A percentile compares a stretch with the other conserved stretches of the same genome.
Evolutionary conservation across 2,329 filamentous ascomycete species (phyloP).

Genomic region (Fusarium robinianum): DNA sequence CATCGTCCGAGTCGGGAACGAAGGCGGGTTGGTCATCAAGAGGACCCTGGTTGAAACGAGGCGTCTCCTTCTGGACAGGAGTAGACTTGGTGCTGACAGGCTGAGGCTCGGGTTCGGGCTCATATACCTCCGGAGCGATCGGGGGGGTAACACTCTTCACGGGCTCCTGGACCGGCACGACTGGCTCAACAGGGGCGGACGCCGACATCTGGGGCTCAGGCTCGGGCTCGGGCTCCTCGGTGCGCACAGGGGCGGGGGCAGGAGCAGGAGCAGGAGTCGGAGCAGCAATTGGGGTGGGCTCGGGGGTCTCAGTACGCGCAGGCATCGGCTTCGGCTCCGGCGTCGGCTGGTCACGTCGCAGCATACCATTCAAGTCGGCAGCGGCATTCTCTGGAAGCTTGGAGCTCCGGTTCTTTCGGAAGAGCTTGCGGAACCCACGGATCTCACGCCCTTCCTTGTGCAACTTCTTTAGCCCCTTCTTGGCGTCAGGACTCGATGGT

Average conservation of each 20-base stretch:
- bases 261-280: slow-evolving; percentile 37
- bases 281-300: slow-evolving; percentile 24
- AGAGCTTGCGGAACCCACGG: slow-evolving; percentile 66
- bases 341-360: slow-evolving; percentile 45
- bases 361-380: slow-evolving; percentile 56
- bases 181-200: slow-evolving; percentile 28
- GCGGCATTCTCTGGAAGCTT: slow-evolving; percentile 60
- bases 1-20: slow-evolving; percentile 62
- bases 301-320: no score
- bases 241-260: slow-evolving; percentile 33
- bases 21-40: slow-evolving; percentile 86
- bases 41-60: slow-evolving; percentile 85
- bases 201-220: slow-evolving; percentile 23
- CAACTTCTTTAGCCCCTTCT: slow-evolving; percentile 54
- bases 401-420: slow-evolving; percentile 65
- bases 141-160: slow-evolving; percentile 26
- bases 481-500: slow-evolving; percentile 48
- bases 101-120: slow-evolving; percentile 29
- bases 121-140: slow-evolving; percentile 27
- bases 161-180: slow-evolving; percentile 32
- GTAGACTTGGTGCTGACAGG: slow-evolving; percentile 18
- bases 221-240: slow-evolving; percentile 7
- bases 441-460: slow-evolving; percentile 57
- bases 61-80: slow-evolving; percentile 43
- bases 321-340: no score